Base-by-base conservation (phyloP, 768 basidiomycete species). In the Trametes gibbosa region DNA sequence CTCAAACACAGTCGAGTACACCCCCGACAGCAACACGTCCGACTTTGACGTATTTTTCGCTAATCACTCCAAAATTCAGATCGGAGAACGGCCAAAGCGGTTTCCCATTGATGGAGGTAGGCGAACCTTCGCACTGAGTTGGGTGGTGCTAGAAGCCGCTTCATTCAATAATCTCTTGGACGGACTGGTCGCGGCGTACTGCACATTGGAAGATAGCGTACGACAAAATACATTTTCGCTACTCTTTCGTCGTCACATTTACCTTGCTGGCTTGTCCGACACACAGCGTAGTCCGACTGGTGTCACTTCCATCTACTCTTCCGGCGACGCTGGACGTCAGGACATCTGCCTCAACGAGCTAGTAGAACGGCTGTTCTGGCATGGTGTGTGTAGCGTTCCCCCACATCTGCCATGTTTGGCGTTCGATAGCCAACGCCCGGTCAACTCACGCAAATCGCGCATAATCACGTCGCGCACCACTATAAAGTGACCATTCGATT, bases 141-240 rank as follows among this genome's bases (percentile, higher is more conserved):
- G n/a, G n/a, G n/a, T n/a, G n/a, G n/a, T n/a, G n/a, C n/a, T n/a
- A n/a, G n/a, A n/a, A n/a, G 77, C 74, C 34, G 79, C 68, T 40
- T 74, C 75, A 1, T 77, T 79, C 67, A 72, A 77, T 66, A 79
- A 79, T 58, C 74, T 76, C 53, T 71, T 81, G 25, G 77, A 81
- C 62, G 79, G 77, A 1, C 48, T 80, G 3, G 79, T 79, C 52
- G 70, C 65, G 17, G 65, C 71, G 1, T 81, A 72, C 64, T 81
- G 80, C 58, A 74, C 74, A 0, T 79, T 72, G 50, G 73, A 76
- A 34, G 79, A 79, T 7, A 80, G 79, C 2, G 63, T 81, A 79
- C 55, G 79, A 69, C 32, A 81, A 80, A 59, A 59, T 58, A 23
- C 1, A 6, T n/a, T n/a, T 29, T 34, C 39, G 1, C 6, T n/a